These are phyloP conservation scores for Pseudocercospora fijiensis DNA, from an alignment of 2,329 filamentous ascomycete species.

Conservation along the genomic window DNA sequence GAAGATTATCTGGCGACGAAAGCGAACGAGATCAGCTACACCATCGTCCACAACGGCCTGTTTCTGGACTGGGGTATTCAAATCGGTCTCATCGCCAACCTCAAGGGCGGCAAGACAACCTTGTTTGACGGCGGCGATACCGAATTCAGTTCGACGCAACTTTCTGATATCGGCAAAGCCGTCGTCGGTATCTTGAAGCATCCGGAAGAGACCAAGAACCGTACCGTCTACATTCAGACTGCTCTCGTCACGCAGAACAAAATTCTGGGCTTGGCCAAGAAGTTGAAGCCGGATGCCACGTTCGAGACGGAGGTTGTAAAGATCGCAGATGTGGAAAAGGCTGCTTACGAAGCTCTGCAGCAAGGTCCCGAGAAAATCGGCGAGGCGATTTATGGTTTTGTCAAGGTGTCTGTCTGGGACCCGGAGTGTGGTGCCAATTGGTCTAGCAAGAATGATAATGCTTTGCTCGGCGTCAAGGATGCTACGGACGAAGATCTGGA, in stretches of 20 bases:
- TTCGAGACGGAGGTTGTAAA: constrained; percentile 26
- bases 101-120: constrained; percentile 32
- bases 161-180: constrained; percentile 38
- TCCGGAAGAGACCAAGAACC: constrained; percentile 39
- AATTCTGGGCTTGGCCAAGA: constrained; percentile 39
- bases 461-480: constrained; percentile 39
- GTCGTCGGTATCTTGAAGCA: constrained; percentile 38
- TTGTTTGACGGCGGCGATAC: constrained; percentile 41
- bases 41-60: constrained; percentile 36
- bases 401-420: constrained; percentile 33
- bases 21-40: constrained; percentile 37
- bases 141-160: constrained; percentile 35
- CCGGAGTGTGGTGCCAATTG: constrained; percentile 38
- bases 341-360: constrained; percentile 34
- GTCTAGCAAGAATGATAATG: constrained; percentile 39
- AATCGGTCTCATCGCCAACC: constrained; percentile 33
- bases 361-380: constrained; percentile 27
- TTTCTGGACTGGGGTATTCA: constrained; percentile 43
- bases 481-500: constrained; percentile 34
- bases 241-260: constrained; percentile 40
- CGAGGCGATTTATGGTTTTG: constrained; percentile 34
- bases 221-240: constrained; percentile 41
- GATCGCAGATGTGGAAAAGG: constrained; percentile 35
- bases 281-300: constrained; percentile 36
- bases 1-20: constrained; percentile 39